Percentiles rank a stretch among this genome's conserved stretches.
Evolutionary conservation across 805 yeast species (phyloP).

Genomic region (Candida gorgasii): DNA sequence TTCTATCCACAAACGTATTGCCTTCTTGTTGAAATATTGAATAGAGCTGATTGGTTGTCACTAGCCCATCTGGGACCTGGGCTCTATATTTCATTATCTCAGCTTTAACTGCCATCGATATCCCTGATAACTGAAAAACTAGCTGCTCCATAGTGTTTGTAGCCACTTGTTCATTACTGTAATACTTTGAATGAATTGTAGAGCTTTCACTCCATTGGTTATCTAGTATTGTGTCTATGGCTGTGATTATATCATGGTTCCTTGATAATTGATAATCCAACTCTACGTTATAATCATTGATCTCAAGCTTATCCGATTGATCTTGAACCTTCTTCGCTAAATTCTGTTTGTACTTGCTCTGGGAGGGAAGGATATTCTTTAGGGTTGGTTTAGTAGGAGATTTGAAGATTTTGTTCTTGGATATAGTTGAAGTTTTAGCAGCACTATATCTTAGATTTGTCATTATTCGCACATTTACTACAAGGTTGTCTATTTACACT

Average conservation of each 20-base stretch:
- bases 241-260: slow-evolving; percentile 30
- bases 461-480: no score
- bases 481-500: not conserved
- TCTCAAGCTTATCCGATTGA: slow-evolving; percentile 3
- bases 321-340: slow-evolving; percentile 13
- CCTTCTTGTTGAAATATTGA: slow-evolving; percentile 47
- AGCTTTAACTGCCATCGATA: slow-evolving; percentile 35
- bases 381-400: slow-evolving; percentile 28
- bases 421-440: slow-evolving; percentile 38
- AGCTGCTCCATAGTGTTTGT: slow-evolving; percentile 24
- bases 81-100: slow-evolving; percentile 37
- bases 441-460: slow-evolving; percentile 36
- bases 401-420: slow-evolving; percentile 20
- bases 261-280: slow-evolving; percentile 37
- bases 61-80: slow-evolving; percentile 40
- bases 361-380: slow-evolving; percentile 28
- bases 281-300: slow-evolving; percentile 37
- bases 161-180: slow-evolving; percentile 15
- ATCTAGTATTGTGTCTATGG: slow-evolving; percentile 31
- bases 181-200: slow-evolving; percentile 25
- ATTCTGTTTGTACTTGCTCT: slow-evolving; percentile 22
- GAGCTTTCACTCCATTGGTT: slow-evolving; percentile 43
- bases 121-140: slow-evolving; percentile 34
- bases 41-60: slow-evolving; percentile 50
- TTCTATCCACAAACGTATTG: slow-evolving; percentile 50